Percentiles rank a stretch among this genome's conserved stretches.
phyloP scores from a whole-genome alignment of 1,284 basidiomycete genomes.

The Sporisorium graminicola region DNA sequence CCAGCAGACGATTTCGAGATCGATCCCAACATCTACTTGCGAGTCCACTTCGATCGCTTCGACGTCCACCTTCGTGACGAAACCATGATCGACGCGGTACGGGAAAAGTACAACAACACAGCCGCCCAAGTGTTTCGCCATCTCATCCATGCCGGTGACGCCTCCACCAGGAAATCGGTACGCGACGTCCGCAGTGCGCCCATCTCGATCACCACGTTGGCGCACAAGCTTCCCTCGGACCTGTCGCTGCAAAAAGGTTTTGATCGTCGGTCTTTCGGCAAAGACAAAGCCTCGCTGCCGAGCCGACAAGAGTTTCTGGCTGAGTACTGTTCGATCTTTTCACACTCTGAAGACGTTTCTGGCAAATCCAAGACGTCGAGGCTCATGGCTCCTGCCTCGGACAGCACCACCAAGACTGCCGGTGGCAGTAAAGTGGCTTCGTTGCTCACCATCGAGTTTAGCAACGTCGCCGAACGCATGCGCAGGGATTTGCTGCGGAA shows the following conservation, averaged over 20 bases:
- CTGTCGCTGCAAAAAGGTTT: conserved; percentile 73
- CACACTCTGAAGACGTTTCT: conserved; percentile 83
- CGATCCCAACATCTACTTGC: conserved; percentile 76
- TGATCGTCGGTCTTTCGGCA: conserved; percentile 52
- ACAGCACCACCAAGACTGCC: conserved; percentile 52
- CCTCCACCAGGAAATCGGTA: conserved; percentile 73
- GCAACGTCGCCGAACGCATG: conserved; percentile 79
- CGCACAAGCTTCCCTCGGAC: conserved; percentile 69
- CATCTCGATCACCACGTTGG: conserved; percentile 62
- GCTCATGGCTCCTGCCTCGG: conserved; percentile 64
- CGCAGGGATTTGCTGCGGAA: conserved; percentile 82
- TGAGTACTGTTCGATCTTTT: conserved; percentile 80
- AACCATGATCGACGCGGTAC: conserved; percentile 58
- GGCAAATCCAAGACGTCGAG: conserved; percentile 75
- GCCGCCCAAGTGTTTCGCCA: conserved; percentile 64
- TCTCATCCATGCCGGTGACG: conserved; percentile 61
- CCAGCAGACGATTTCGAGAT: conserved; percentile 51
- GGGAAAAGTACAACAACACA: conserved; percentile 61
- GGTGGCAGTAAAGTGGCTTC: conserved; percentile 51
- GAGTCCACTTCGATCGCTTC: conserved; percentile 89
- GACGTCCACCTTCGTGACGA: conserved; percentile 88
- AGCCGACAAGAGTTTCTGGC: conserved; percentile 59
- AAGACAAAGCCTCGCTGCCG: conserved; percentile 37
- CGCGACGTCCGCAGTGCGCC: conserved; percentile 43
- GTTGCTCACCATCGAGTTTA: conserved; percentile 81